Conservation (phyloP, 345 rosid species). For the Brassica cretica region DNA sequence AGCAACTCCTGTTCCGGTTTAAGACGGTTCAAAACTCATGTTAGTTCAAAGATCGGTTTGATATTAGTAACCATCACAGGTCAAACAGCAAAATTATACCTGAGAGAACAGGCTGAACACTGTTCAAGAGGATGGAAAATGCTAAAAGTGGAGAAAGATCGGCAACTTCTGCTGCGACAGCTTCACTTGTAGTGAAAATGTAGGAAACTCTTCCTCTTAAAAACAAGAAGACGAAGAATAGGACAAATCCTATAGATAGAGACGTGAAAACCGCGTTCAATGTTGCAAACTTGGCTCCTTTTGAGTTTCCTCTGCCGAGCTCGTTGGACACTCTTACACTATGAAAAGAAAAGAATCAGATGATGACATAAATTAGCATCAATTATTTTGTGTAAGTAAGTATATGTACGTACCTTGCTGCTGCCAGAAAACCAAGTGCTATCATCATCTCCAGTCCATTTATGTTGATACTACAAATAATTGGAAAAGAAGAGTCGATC, state of each 20-base stretch:
- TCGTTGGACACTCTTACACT: slow-evolving; percentile 88
- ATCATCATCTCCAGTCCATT: slow-evolving; percentile 86
- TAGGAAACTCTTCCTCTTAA: slow-evolving; percentile 61
- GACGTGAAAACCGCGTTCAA: slow-evolving; percentile 42
- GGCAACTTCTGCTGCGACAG: slow-evolving; percentile 64
- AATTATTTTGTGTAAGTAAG: not conserved
- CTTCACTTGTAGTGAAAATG: slow-evolving; percentile 53
- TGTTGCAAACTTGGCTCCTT: slow-evolving; percentile 58
- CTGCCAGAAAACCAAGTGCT: slow-evolving; percentile 73
- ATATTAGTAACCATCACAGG: not conserved
- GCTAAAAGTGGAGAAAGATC: slow-evolving; percentile 71
- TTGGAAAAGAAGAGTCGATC: not conserved
- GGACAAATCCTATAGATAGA: slow-evolving; percentile 50
- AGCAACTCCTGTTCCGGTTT: slow-evolving; percentile 58
- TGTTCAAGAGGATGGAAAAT: slow-evolving; percentile 70
- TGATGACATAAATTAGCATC: not conserved
- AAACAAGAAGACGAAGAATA: slow-evolving; percentile 54
- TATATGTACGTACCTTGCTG: slow-evolving; percentile 53
- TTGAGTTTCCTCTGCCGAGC: slow-evolving; percentile 67
- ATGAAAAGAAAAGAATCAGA: not conserved
- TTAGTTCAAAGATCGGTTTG: not conserved
- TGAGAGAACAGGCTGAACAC: slow-evolving; percentile 83
- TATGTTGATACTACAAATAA: slow-evolving; percentile 57
- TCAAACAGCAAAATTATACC: slow-evolving; percentile 41
- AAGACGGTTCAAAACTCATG: not conserved